These are phyloP conservation scores for Daedaleopsis sinensis DNA, from an alignment of 768 basidiomycete species.

Conservation along the genomic window DNA sequence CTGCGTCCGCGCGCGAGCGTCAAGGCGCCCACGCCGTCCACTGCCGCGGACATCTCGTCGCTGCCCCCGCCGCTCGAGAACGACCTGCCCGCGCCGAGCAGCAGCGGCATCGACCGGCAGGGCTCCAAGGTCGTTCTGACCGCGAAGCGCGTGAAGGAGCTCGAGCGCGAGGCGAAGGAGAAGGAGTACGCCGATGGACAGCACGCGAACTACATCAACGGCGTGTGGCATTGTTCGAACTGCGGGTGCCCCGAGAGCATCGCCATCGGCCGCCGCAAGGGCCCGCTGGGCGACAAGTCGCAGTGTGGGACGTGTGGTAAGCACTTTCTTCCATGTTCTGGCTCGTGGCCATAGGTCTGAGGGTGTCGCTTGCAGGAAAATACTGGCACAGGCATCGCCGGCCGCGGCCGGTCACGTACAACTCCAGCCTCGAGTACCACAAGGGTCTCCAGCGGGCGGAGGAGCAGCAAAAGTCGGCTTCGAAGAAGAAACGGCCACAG, in stretches of 20 bases:
- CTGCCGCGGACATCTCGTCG: constrained; percentile 63
- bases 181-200: constrained; percentile 83
- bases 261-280: constrained; percentile 84
- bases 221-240: constrained; percentile 94
- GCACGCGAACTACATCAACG: constrained; percentile 79
- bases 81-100: constrained; percentile 51
- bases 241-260: constrained; percentile 90
- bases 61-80: constrained; percentile 63
- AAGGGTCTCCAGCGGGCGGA: constrained; percentile 54
- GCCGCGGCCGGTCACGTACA: constrained; percentile 81
- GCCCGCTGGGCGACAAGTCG: constrained; percentile 86
- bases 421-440: constrained; percentile 74
- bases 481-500: constrained; percentile 61
- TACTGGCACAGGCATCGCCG: constrained; percentile 88
- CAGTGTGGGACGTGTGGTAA: constrained; percentile 93
- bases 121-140: constrained; percentile 47
- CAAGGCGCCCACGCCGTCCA: constrained; percentile 62
- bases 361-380: constrained; percentile 59
- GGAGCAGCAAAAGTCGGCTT: constrained; percentile 53
- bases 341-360: constrained; percentile 3
- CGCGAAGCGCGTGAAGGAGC: constrained; percentile 70
- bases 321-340: constrained; percentile 39
- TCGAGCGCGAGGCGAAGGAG: constrained; percentile 82
- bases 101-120: constrained; percentile 48
- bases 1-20: constrained; percentile 65